Evolutionary conservation across 2,329 filamentous ascomycete genomes (phyloP).

Genomic region (Aspergillus pseudoviridinutans): DNA sequence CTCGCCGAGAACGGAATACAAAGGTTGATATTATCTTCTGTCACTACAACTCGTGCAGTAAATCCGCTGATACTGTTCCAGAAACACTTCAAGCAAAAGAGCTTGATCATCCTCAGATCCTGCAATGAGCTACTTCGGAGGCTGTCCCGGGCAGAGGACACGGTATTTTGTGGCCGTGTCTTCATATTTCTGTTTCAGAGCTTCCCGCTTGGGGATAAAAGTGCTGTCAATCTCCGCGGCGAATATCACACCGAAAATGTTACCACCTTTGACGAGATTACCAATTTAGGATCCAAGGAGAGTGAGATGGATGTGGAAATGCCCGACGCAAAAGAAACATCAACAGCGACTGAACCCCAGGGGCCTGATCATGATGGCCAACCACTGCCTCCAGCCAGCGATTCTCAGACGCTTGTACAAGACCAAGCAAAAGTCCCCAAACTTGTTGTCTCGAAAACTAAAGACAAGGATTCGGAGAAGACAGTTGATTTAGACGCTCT

Average conservation of each 20-base stretch:
- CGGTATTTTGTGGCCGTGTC: slow-evolving; percentile 92
- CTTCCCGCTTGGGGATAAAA: slow-evolving; percentile 93
- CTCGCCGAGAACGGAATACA: slow-evolving; percentile 81
- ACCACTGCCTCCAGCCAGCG: slow-evolving; percentile 10
- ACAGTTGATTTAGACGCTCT: slow-evolving; percentile 67
- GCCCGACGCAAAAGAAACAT: slow-evolving; percentile 35
- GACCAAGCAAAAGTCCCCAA: slow-evolving; percentile 19
- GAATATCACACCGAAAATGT: slow-evolving; percentile 96
- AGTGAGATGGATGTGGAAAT: slow-evolving; percentile 65
- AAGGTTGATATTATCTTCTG: slow-evolving; percentile 39
- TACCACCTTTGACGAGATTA: slow-evolving; percentile 70
- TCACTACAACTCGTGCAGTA: neutral
- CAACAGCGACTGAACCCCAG: slow-evolving; percentile 30
- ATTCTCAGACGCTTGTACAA: slow-evolving; percentile 11
- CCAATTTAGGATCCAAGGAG: slow-evolving; percentile 31
- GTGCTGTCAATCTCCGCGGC: slow-evolving; percentile 91
- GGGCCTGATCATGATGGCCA: slow-evolving; percentile 26
- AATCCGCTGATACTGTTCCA: slow-evolving; percentile 26
- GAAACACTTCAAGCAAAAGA: slow-evolving; percentile 75
- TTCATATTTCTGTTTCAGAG: slow-evolving; percentile 99
- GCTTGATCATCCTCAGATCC: slow-evolving; percentile 81
- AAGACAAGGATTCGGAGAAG: slow-evolving; percentile 19
- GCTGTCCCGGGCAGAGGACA: slow-evolving; percentile 92
- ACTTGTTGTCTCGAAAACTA: slow-evolving; percentile 20
- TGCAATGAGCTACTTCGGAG: slow-evolving; percentile 94